Percentiles rank a stretch among this genome's conserved stretches.
Conservation (phyloP, 148 eudicot genomes). For the Camellia sinensis region DNA sequence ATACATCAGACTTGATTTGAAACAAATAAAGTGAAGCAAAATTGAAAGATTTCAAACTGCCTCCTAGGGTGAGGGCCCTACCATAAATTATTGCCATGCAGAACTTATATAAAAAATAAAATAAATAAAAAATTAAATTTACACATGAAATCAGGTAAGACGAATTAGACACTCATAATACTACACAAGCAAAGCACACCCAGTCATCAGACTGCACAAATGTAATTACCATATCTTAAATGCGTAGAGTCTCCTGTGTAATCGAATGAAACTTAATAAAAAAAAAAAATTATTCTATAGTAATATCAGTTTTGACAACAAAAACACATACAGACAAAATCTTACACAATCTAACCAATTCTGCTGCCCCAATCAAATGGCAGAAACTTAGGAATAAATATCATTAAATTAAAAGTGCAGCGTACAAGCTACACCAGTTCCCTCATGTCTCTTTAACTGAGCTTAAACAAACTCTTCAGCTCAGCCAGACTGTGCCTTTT, state of each 20-base stretch:
- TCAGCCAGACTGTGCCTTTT: neutral
- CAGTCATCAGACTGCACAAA: neutral
- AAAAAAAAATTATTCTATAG: too few relatives aligned
- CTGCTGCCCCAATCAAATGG: neutral
- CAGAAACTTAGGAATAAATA: neutral
- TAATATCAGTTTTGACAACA: too few relatives aligned
- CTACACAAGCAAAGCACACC: neutral
- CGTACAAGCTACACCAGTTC: neutral
- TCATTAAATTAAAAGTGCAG: neutral
- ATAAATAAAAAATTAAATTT: neutral
- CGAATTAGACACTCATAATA: neutral
- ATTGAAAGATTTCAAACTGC: neutral
- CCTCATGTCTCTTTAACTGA: neutral
- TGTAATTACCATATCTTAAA: neutral
- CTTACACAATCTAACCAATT: neutral
- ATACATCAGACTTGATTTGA: constrained; percentile 7
- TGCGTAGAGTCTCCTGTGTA: neutral
- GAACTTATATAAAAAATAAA: neutral
- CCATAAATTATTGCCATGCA: neutral
- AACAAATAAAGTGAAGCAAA: constrained; percentile 6
- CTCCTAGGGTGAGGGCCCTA: neutral
- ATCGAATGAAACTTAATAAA: too few relatives aligned
- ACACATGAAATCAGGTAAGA: neutral
- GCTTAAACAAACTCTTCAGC: neutral
- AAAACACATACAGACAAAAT: too few relatives aligned